Base-by-base conservation (phyloP, 2,329 filamentous ascomycete genomes). In the Fusarium pininemorale region DNA sequence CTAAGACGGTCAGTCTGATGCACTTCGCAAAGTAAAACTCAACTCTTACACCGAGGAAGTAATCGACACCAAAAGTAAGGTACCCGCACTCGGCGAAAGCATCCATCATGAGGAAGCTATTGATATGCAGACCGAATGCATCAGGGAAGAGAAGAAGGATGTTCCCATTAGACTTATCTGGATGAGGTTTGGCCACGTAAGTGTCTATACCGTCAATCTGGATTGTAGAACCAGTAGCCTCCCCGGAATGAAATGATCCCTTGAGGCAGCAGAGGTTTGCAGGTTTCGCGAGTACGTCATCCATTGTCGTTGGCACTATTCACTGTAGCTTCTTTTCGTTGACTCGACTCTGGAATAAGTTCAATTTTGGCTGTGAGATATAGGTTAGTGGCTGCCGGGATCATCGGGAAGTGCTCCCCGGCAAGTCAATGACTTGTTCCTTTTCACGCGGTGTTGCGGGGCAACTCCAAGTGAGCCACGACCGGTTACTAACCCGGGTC, bases 221-320 rank as follows among this genome's bases (percentile, higher is more conserved):
- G n/a, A 11, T 37, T 3, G n/a, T 18, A 9, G 38, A 37, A 2
- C 58, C 58, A 6, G 58, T 57, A 13, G 38, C 5, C 1, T 62
- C 38, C 11, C 58, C 58, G 0, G 18, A 20, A 7, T 62, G 50
- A 6, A 62, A 30, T 0, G 20, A 39, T 18, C 58, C 58, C 3
- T 62, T 44, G 6, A 57, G 58, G 6, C 58, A 62, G 20, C 58
- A 62, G 12, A 62, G 12, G 38, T 62, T 38, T 5, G 48, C 58
- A 3, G 50, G 58, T 10, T 57, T 62, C 2, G 58, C 58, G 15
- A 62, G 50, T 37, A 62, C 18, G 16, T 57, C 37, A 8, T 62
- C 38, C 50, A 62, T 62, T 4, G 3, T 37, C 8, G 8, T n/a
- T 41, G 50, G 3, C 5, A 7, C 1, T 37, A 9, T 54, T 38